Conservation (phyloP, 345 rosid genomes). For the Acer yangbiense region DNA sequence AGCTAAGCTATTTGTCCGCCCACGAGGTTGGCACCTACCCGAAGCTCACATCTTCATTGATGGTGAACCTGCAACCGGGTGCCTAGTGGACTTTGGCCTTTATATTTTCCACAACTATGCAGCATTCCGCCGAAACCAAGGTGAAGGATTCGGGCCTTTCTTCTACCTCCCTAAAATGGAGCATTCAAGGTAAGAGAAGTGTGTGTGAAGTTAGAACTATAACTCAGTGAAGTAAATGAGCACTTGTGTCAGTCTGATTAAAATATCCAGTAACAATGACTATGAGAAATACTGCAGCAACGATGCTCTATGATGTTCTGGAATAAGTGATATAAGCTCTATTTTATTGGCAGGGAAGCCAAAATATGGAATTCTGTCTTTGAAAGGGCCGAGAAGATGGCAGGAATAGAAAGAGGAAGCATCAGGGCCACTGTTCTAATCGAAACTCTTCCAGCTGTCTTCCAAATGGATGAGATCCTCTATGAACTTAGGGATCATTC, state of each 20-base stretch:
- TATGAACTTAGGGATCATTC: conserved; percentile 88
- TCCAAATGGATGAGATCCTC: conserved; percentile 93
- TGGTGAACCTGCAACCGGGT: conserved; percentile 85
- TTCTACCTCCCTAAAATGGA: conserved; percentile 98
- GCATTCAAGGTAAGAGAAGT: conserved; percentile 64
- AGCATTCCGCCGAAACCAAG: conserved; percentile 64
- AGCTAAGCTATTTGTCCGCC: conserved; percentile 85
- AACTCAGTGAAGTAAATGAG: background rate
- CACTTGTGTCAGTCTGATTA: background rate
- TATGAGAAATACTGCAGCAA: background rate
- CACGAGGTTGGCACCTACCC: conserved; percentile 93
- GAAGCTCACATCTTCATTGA: conserved; percentile 85
- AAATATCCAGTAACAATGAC: background rate
- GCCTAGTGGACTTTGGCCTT: conserved; percentile 90
- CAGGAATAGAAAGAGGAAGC: conserved; percentile 81
- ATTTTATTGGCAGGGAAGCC: conserved; percentile 70
- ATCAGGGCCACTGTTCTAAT: conserved; percentile 84
- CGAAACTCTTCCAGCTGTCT: conserved; percentile 90
- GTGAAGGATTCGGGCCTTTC: conserved; percentile 87
- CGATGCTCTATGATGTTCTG: background rate
- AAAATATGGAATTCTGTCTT: conserved; percentile 90
- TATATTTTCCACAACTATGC: conserved; percentile 82
- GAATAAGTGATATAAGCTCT: background rate
- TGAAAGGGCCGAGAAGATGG: conserved; percentile 86
- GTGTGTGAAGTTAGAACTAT: too few species aligned